Conservation (phyloP, 2,329 filamentous ascomycete genomes). For the Sarocladiaceae sp. region DNA sequence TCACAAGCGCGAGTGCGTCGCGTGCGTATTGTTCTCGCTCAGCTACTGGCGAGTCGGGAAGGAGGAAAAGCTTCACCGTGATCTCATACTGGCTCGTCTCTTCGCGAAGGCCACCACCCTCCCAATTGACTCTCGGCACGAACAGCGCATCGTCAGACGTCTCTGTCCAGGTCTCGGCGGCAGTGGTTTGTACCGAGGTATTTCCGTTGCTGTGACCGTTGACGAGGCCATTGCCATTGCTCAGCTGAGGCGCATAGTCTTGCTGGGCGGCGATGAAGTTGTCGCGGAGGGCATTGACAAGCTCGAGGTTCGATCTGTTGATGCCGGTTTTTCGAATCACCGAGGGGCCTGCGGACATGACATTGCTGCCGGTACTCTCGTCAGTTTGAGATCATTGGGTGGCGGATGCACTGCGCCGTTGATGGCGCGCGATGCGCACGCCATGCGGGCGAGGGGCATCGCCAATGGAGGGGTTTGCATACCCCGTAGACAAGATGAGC, state of each 20-base stretch:
- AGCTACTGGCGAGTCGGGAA: slow-evolving; percentile 61
- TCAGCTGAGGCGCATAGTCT: slow-evolving; percentile 39
- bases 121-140: slow-evolving; percentile 72
- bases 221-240: slow-evolving; percentile 16
- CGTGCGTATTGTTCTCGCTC: slow-evolving; percentile 63
- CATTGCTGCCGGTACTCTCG: slow-evolving; percentile 62
- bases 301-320: slow-evolving; percentile 85
- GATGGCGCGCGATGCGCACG: neutral
- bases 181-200: slow-evolving; percentile 16
- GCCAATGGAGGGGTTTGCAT: slow-evolving; percentile 28
- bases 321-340: slow-evolving; percentile 73
- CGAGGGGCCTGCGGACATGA: slow-evolving; percentile 76
- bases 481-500: slow-evolving; percentile 82
- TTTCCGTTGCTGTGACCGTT: slow-evolving; percentile 28
- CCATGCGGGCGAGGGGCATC: neutral
- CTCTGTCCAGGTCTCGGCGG: slow-evolving; percentile 60
- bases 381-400: too few species aligned
- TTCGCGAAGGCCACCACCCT: slow-evolving; percentile 66
- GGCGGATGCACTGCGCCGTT: neutral
- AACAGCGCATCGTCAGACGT: slow-evolving; percentile 52
- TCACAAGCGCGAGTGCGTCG: slow-evolving; percentile 74
- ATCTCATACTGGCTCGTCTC: slow-evolving; percentile 85
- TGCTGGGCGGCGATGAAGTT: slow-evolving; percentile 74
- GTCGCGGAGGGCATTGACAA: slow-evolving; percentile 78
- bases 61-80: slow-evolving; percentile 91